phyloP scores from a whole-genome alignment of 169 alveolate genomes.

The Eimeria sp. region DNA sequence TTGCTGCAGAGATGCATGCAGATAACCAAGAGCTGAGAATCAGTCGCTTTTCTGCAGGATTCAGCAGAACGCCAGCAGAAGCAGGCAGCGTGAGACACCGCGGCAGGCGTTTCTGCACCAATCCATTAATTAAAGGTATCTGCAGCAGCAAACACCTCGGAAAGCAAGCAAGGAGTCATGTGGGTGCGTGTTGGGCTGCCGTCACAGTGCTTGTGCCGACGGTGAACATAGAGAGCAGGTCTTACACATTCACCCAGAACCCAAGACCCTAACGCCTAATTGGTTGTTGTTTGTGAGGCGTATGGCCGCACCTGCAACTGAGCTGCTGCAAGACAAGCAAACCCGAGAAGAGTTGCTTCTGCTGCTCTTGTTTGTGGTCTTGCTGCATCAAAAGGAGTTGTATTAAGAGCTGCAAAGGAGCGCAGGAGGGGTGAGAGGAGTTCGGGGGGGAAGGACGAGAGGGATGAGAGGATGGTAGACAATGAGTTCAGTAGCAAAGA shows the following conservation, averaged over 20 bases:
- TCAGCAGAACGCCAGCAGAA: neutral
- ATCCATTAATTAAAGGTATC: constrained; percentile 20
- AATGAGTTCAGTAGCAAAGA: constrained; percentile 5
- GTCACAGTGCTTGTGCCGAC: neutral
- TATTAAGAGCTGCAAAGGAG: constrained; percentile 30
- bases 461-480: neutral
- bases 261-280: no score
- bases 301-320: constrained; percentile 20
- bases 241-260: no score
- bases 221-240: neutral
- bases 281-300: neutral
- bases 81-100: constrained; percentile 38
- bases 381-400: neutral
- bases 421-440: constrained; percentile 15
- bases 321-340: constrained; percentile 54
- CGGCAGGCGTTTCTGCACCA: constrained; percentile 7
- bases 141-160: neutral
- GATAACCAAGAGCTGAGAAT: constrained; percentile 17
- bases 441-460: constrained; percentile 15
- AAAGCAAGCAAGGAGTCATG: neutral
- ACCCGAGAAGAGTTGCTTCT: constrained; percentile 22
- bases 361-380: neutral
- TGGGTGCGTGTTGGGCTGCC: neutral
- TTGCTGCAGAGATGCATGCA: neutral
- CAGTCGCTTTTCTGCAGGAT: constrained; percentile 10